Evolutionary conservation across 1,284 basidiomycete genomes (phyloP).

Genomic region (Irpex sp.): DNA sequence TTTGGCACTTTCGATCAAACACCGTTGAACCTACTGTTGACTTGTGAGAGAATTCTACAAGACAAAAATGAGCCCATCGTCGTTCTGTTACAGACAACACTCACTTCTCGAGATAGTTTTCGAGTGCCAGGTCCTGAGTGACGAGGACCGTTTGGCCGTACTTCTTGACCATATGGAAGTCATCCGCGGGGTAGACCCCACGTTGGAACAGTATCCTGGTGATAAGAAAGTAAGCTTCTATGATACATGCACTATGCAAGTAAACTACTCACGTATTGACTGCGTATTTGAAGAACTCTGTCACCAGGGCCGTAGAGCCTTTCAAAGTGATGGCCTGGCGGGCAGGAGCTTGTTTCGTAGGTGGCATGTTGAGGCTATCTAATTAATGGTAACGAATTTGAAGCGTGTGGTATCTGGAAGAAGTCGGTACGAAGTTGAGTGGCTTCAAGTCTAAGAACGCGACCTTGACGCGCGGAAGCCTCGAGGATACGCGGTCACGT

Average conservation of each 20-base stretch:
- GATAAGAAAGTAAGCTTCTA: slow-evolving; percentile 10
- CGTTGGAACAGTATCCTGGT: slow-evolving; percentile 93
- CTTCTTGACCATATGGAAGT: slow-evolving; percentile 99
- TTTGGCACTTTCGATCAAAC: neutral
- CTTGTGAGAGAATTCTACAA: slow-evolving; percentile 81
- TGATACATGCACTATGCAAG: neutral
- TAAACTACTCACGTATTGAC: slow-evolving; percentile 84
- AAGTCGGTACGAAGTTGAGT: neutral
- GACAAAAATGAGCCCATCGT: slow-evolving; percentile 1
- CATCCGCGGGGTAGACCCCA: slow-evolving; percentile 95
- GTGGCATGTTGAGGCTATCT: slow-evolving; percentile 29
- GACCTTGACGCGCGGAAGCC: slow-evolving; percentile 2
- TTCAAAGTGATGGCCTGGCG: slow-evolving; percentile 89
- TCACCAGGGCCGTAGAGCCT: slow-evolving; percentile 93
- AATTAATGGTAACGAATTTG: neutral
- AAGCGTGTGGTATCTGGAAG: neutral
- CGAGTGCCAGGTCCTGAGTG: slow-evolving; percentile 88
- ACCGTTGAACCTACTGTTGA: slow-evolving; percentile 57
- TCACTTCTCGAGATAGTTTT: slow-evolving; percentile 86
- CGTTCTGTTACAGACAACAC: slow-evolving; percentile 15
- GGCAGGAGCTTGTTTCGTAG: slow-evolving; percentile 61
- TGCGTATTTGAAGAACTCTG: slow-evolving; percentile 98
- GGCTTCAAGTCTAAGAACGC: neutral
- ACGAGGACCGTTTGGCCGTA: slow-evolving; percentile 96
- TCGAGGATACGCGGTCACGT: neutral